Evolutionary conservation across 306 rosid species (phyloP).

Genomic region (Quillaja saponaria): DNA sequence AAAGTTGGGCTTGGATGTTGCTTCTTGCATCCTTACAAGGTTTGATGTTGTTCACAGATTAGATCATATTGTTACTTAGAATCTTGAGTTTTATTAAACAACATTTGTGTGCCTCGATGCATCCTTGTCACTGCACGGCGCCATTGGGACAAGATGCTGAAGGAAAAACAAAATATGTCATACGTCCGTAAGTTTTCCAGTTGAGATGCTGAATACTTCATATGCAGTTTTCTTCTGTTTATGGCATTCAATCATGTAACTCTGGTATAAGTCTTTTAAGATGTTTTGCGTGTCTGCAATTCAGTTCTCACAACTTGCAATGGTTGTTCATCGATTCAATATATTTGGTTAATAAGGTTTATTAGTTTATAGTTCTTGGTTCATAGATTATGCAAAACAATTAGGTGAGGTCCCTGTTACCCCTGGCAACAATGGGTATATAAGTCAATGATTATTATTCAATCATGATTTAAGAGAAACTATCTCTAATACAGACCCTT

Average conservation of each 20-base stretch:
- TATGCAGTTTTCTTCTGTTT: slow-evolving; percentile 18
- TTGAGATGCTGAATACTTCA: slow-evolving; percentile 21
- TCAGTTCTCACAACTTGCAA: too few species aligned
- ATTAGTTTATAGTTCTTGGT: too few species aligned
- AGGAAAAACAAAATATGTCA: slow-evolving; percentile 71
- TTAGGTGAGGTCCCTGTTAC: too few species aligned
- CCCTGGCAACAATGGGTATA: too few species aligned
- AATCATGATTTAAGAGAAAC: too few species aligned
- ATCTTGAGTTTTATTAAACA: slow-evolving; percentile 6
- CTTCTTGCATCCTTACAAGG: slow-evolving; percentile 88
- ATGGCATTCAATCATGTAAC: not conserved
- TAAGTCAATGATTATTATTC: too few species aligned
- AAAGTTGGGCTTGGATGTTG: slow-evolving; percentile 76
- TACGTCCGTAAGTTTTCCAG: slow-evolving; percentile 80
- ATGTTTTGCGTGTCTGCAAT: too few species aligned
- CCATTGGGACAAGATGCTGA: slow-evolving; percentile 74
- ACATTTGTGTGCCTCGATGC: slow-evolving; percentile 14
- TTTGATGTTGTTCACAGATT: slow-evolving; percentile 29
- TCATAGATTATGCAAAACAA: too few species aligned
- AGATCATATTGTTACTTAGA: slow-evolving; percentile 17
- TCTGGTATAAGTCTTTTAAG: not conserved
- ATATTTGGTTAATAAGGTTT: too few species aligned
- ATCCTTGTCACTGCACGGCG: slow-evolving; percentile 55
- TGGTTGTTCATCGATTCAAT: too few species aligned
- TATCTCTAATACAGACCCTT: too few species aligned